Base-by-base conservation (phyloP, 257 asterid genomes). In the Verbena officinalis region DNA sequence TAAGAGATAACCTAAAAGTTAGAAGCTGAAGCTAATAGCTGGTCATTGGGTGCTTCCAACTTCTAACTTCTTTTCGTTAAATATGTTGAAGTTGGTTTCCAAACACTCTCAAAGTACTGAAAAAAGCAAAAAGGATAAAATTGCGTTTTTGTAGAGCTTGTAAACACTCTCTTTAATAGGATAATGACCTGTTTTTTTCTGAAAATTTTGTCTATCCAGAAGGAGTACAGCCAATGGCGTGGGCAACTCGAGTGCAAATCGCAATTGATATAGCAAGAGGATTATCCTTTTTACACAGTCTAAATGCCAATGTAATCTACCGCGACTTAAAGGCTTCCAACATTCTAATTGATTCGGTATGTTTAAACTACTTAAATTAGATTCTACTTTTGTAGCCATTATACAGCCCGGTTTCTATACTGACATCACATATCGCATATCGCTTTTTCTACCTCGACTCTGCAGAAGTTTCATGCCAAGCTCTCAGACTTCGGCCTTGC, bases 401-500 rank as follows among this genome's bases (percentile, higher is more conserved):
- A 13, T 4, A 19, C 27, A 43, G 1, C 13, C 66, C 61, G 53
- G 27, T 64, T 20, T 27, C 49, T 59, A 36, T 59, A 24, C 10
- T 13, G 45, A 20, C 33, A 12, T 21, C 12, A 39, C 27, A 70
- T 21, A 39, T 33, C 30, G 21, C 56, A 38, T 63, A 55, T 4
- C 17, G n/a, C n/a, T n/a, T n/a, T n/a, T n/a, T n/a, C n/a, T n/a
- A n/a, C n/a, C n/a, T n/a, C n/a, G n/a, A n/a, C 53, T 77, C 22
- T 74, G 71, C 80, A 88, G 96, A 81, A 85, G 22, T 88, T 81
- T 70, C 77, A 77, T 7, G 96, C 90, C 19, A 88, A 82, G 69
- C 90, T 88, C 33, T 79, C 90, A 4, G 90, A 83, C 75, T 88
- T 88, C 55, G 94, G 96, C 40, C 83, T 85, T 17, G 96, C 89